Evolutionary conservation across 1,284 basidiomycete genomes (phyloP), one percentile per base, ranked within the genome.

Genomic region (Cutaneotrichosporon cyanovorans): DNA sequence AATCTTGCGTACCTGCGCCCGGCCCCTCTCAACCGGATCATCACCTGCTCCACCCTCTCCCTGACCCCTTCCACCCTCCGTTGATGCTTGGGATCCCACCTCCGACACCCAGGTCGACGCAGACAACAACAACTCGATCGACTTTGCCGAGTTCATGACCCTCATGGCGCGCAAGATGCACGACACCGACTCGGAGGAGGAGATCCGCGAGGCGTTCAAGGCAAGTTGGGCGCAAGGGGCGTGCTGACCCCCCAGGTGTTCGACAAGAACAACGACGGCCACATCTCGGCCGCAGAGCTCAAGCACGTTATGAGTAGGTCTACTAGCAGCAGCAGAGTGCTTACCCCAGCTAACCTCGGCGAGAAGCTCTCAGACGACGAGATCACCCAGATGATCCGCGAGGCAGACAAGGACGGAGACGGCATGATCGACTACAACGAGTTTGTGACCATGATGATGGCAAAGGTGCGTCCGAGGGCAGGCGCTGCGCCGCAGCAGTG

Each of bases 121-220:
- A 19, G 79, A 81, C 60, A 78, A 78, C 50, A 80, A 80, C 71
- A 91, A 90, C 55, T 88, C 87, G 55, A 95, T 96, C 73, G 92
- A 96, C 74, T 96, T 96, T 73, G 84, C 86, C 55, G 90, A 92
- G 55, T 90, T 92, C 76, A 75, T 93, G 59, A 87, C 85, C 53
- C 90, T 96, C 83, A 95, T 96, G 91, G 87, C 87, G 42, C 82
- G 89, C 68, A 90, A 90, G 77, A 91, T 93, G 85, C 83, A 85
- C 71, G 87, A 93, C 70, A 88, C 87, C 18, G 91, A 93, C 69
- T 83, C 75, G 44, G 79, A 81, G 66, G 79, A 81, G 65, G 79
- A 81, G 71, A 80, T 81, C 72, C 75, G 76, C 58, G 79, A 81
- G 69, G 79, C 79, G 22, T 81, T 81, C 76, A 80, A 80, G 72